Percentiles rank a stretch among this genome's conserved stretches.
Evolutionary conservation across 129 eudicot species (phyloP).

Genomic region (Flaveria linearis): DNA sequence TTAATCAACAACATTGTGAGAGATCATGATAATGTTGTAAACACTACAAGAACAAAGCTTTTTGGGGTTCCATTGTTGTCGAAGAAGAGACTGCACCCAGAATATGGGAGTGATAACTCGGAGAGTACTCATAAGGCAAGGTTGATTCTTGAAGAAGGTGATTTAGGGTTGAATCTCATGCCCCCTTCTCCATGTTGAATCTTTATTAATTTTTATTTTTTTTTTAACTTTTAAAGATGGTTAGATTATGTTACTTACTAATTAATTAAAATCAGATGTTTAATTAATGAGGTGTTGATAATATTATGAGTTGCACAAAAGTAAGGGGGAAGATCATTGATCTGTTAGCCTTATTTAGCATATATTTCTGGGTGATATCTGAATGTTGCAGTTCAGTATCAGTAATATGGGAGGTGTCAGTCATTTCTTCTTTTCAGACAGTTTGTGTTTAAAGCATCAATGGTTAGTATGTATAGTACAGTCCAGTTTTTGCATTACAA

Average conservation of each 20-base stretch:
- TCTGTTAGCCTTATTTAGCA: slow-evolving; percentile 9
- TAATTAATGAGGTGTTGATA: not conserved
- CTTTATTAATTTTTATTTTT: not conserved
- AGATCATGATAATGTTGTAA: slow-evolving; percentile 25
- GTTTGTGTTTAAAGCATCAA: slow-evolving; percentile 23
- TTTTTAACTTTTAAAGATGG: slow-evolving; percentile 17
- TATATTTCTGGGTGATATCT: slow-evolving; percentile 38
- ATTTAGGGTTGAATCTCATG: slow-evolving; percentile 92
- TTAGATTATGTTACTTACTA: slow-evolving; percentile 24
- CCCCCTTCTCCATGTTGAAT: slow-evolving; percentile 69
- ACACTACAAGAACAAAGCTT: slow-evolving; percentile 47
- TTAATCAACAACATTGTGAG: slow-evolving; percentile 25
- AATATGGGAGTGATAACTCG: slow-evolving; percentile 32
- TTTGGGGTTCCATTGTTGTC: slow-evolving; percentile 81
- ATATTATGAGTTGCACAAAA: slow-evolving; percentile 8
- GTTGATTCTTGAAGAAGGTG: slow-evolving; percentile 68
- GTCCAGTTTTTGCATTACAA: not conserved
- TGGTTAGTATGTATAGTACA: not conserved
- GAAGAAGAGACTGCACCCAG: slow-evolving; percentile 77
- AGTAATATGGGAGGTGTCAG: slow-evolving; percentile 48
- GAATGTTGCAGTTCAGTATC: slow-evolving; percentile 52
- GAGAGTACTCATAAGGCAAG: slow-evolving; percentile 59
- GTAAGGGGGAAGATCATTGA: slow-evolving; percentile 36
- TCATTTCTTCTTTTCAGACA: slow-evolving; percentile 33
- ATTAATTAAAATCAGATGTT: slow-evolving; percentile 5